Evolutionary conservation across 1,139 yeast genomes (phyloP).

Genomic region (Saccharomyces uvarum): DNA sequence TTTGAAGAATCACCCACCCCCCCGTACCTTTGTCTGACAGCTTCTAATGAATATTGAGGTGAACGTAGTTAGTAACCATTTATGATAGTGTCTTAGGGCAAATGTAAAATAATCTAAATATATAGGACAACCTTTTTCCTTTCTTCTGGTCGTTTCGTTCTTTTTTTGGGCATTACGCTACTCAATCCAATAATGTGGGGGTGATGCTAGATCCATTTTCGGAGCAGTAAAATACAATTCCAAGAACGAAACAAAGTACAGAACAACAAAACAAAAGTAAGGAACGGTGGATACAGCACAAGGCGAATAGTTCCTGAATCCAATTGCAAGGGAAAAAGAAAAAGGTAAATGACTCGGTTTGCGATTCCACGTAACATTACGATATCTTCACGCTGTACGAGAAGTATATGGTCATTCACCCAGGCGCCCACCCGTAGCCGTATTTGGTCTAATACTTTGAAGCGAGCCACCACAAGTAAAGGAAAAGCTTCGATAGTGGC

Average conservation of each 20-base stretch:
- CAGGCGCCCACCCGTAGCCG: background rate
- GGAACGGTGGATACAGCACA: background rate
- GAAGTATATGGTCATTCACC: background rate
- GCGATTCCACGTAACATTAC: background rate
- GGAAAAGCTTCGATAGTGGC: background rate
- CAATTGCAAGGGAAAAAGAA: background rate
- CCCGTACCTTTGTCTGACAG: background rate
- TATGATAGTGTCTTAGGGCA: background rate
- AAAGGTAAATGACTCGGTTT: background rate
- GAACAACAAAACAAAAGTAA: background rate
- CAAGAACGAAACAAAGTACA: constrained; percentile 4
- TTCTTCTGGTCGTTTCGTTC: background rate
- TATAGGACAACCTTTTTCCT: background rate
- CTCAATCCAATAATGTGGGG: background rate
- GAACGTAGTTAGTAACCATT: background rate
- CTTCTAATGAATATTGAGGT: background rate
- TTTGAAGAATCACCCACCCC: background rate
- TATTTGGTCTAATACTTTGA: background rate
- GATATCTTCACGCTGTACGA: background rate
- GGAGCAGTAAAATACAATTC: background rate
- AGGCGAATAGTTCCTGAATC: background rate
- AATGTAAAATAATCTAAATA: background rate
- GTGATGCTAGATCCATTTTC: background rate
- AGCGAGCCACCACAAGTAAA: background rate
- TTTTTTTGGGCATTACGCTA: constrained; percentile 2